A percentile compares a stretch with the other conserved stretches of the same genome.
phyloP scores from a whole-genome alignment of 129 eudicot genomes.

The Smallanthus sonchifolius region DNA sequence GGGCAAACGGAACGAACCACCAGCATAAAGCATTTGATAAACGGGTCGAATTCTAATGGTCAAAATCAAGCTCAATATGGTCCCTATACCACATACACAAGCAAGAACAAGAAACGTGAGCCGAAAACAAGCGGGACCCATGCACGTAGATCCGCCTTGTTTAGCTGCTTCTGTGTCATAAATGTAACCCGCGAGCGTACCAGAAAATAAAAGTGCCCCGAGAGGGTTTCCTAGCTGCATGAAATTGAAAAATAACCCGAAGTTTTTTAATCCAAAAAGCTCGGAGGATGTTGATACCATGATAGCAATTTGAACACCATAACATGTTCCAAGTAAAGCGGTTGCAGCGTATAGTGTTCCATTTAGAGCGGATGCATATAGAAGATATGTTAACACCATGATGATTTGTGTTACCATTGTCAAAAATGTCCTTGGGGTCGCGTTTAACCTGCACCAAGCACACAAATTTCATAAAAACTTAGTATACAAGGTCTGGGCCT shows the following conservation, averaged over 20 bases:
- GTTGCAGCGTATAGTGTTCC: conserved; percentile 82
- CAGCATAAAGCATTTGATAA: conserved; percentile 93
- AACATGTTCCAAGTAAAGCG: conserved; percentile 84
- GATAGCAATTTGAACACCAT: conserved; percentile 77
- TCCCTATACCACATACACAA: conserved; percentile 72
- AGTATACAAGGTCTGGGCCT: background rate
- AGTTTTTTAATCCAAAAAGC: conserved; percentile 79
- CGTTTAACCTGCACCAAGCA: conserved; percentile 46
- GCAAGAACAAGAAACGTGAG: conserved; percentile 81
- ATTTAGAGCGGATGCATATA: conserved; percentile 74
- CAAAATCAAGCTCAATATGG: conserved; percentile 64
- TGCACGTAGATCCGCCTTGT: conserved; percentile 57
- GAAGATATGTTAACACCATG: conserved; percentile 66
- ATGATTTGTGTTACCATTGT: conserved; percentile 69
- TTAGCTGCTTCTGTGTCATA: conserved; percentile 75
- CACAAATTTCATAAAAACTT: background rate
- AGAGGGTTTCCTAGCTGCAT: conserved; percentile 85
- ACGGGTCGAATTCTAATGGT: conserved; percentile 86
- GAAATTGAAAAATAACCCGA: conserved; percentile 84
- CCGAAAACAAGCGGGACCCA: conserved; percentile 79
- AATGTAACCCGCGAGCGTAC: conserved; percentile 76
- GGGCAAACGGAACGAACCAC: conserved; percentile 83
- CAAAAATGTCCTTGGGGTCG: conserved; percentile 87
- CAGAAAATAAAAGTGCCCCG: conserved; percentile 87
- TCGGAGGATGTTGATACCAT: conserved; percentile 97